Evolutionary conservation across 2,329 filamentous ascomycete genomes (phyloP).

Genomic region (Allantophomopsis lycopodina): DNA sequence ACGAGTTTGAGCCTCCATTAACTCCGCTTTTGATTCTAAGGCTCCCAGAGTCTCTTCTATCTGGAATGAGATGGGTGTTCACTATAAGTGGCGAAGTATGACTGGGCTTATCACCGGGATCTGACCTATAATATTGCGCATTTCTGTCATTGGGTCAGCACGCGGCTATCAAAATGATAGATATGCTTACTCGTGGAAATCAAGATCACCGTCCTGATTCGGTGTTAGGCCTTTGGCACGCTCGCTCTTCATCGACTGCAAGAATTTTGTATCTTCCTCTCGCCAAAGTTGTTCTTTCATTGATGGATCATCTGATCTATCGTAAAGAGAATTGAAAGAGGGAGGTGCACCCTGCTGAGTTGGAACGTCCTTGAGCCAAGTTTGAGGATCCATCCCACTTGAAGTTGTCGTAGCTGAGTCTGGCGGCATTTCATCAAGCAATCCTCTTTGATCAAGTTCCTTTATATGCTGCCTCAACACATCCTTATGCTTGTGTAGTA

Average conservation of each 20-base stretch:
- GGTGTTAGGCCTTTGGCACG: neutral
- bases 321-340: slow-evolving; percentile 10
- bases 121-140: no score
- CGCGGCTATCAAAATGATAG: no score
- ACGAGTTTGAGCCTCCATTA: no score
- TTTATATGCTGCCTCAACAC: slow-evolving; percentile 29
- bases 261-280: slow-evolving; percentile 19
- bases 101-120: no score
- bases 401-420: slow-evolving; percentile 9
- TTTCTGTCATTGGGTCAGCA: no score
- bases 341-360: slow-evolving; percentile 2
- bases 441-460: slow-evolving; percentile 39
- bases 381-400: slow-evolving; percentile 1
- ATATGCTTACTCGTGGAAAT: no score
- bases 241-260: slow-evolving; percentile 14
- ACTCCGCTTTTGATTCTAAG: no score
- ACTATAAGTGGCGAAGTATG: no score
- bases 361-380: slow-evolving; percentile 8
- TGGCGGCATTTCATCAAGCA: slow-evolving; percentile 31
- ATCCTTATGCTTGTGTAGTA: slow-evolving; percentile 38
- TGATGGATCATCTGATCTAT: slow-evolving; percentile 6
- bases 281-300: slow-evolving; percentile 12
- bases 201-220: no score
- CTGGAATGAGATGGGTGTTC: no score
- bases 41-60: no score